A percentile compares a stretch with the other conserved stretches of the same genome.
Conservation (phyloP, 495 filamentous ascomycete species). For the Apiosordaria backusii region DNA sequence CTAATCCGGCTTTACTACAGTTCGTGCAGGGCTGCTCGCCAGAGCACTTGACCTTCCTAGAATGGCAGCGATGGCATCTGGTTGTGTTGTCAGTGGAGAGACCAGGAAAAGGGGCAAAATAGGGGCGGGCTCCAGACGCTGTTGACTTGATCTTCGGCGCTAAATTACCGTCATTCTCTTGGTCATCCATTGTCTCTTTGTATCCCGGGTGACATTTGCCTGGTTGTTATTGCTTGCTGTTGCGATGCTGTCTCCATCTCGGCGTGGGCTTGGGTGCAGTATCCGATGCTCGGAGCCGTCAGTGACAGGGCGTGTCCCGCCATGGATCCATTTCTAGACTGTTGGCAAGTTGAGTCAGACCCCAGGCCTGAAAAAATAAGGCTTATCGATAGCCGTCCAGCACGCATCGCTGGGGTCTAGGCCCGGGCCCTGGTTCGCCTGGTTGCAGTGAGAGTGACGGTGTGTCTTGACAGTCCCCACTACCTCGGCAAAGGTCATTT, state of each 20-base stretch:
- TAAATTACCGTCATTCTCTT: neutral
- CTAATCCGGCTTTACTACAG: neutral
- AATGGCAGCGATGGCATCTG: constrained; percentile 1
- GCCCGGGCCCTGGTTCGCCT: neutral
- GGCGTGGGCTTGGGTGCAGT: neutral
- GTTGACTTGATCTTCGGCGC: constrained; percentile 4
- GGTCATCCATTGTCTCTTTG: neutral
- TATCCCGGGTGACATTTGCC: neutral
- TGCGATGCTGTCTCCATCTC: neutral
- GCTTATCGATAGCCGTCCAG: neutral
- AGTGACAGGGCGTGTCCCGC: neutral
- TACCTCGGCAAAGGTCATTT: neutral
- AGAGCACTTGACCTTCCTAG: neutral
- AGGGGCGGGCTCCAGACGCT: neutral
- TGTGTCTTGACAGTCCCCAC: neutral
- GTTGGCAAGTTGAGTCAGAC: no score
- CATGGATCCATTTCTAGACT: neutral
- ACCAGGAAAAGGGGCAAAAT: neutral
- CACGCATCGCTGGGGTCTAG: neutral
- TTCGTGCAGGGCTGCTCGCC: constrained; percentile 32
- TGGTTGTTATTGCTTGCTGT: neutral
- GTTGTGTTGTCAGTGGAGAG: neutral
- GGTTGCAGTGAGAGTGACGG: neutral
- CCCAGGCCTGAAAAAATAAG: neutral
- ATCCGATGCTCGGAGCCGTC: neutral